phyloP scores from a whole-genome alignment of 352 stramenopile species.

The Discostella stelligera region DNA sequence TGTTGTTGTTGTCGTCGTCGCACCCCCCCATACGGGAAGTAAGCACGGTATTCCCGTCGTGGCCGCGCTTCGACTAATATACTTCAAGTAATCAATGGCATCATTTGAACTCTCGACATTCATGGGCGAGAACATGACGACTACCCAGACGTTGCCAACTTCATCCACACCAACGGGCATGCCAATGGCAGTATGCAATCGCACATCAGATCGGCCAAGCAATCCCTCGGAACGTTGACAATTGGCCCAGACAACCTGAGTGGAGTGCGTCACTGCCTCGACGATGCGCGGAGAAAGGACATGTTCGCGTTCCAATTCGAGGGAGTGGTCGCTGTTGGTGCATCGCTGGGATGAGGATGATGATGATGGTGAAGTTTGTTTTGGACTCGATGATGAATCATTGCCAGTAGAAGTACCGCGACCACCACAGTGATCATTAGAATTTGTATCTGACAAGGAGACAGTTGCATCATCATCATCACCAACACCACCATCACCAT shows the following conservation, averaged over 20 bases:
- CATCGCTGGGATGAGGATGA: not conserved
- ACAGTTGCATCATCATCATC: conserved; percentile 4
- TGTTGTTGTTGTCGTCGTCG: conserved; percentile 6
- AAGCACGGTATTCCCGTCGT: conserved; percentile 72
- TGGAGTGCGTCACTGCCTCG: conserved; percentile 74
- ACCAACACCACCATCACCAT: conserved; percentile 7
- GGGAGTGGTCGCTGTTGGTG: not conserved
- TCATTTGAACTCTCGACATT: conserved; percentile 77
- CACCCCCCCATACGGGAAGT: conserved; percentile 49
- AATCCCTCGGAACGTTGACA: conserved; percentile 73
- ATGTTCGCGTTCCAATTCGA: conserved; percentile 65
- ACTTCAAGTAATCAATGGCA: conserved; percentile 80
- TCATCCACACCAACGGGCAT: conserved; percentile 81
- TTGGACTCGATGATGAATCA: not conserved
- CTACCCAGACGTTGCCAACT: conserved; percentile 80
- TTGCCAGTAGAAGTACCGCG: not conserved
- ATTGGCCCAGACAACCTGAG: conserved; percentile 81
- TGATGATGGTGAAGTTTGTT: not conserved
- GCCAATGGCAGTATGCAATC: conserved; percentile 79
- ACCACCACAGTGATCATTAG: conserved; percentile 22
- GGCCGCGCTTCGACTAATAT: conserved; percentile 71
- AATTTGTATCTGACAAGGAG: not conserved
- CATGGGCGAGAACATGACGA: conserved; percentile 83
- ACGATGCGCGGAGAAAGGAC: conserved; percentile 77
- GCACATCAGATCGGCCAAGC: conserved; percentile 75